Base-by-base conservation (phyloP, 2,329 filamentous ascomycete species). In the Sporothrix pallida region DNA sequence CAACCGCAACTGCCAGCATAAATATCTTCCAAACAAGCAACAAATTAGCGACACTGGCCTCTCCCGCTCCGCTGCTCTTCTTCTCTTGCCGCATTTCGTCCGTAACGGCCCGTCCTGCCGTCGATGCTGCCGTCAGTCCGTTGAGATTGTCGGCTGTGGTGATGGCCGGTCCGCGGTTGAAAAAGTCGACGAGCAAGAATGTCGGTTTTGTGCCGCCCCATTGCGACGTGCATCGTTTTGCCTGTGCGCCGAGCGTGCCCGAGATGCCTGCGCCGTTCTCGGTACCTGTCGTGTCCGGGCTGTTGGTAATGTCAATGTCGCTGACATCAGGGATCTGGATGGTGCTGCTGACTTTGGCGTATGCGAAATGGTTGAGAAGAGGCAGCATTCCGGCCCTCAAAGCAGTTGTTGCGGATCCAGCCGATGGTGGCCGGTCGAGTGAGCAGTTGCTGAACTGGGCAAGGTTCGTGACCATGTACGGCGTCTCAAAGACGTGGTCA, bases 171-270 rank as follows among this genome's bases (percentile, higher is more conserved):
- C 91, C 93, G 74, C 90, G 86, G 80, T 93, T 91, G 81, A 91
- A 94, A 81, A 94, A 95, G 81, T 97, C 93, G 0, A 95, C 92
- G 10, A 96, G 85, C 23, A 93, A 86, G 78, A 93, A 95, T 2
- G 86, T 90, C n/a, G 93, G 92, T 69, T 86, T 84, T 42, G 83
- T 81, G 20, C 87, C 86, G n/a, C 87, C 86, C 84, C 91, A 95
- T 75, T 88, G 82, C 2, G 77, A 79, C 71, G 83, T 82, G 80
- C 89, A 95, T 73, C 80, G 80, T 60, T 83, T 80, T 48, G 88
- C 87, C 37, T 90, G 87, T 67, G 80, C 80, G 60, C 88, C 88
- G 58, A 90, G 78, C 70, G 84, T 83, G 8, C 92, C 92, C 0
- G 80, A 80, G 1, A 81, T 79, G 15, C 60, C 62, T 10, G 31